Conservation (phyloP, 164 flowering plant genomes). For the Kingdonia uniflora region DNA sequence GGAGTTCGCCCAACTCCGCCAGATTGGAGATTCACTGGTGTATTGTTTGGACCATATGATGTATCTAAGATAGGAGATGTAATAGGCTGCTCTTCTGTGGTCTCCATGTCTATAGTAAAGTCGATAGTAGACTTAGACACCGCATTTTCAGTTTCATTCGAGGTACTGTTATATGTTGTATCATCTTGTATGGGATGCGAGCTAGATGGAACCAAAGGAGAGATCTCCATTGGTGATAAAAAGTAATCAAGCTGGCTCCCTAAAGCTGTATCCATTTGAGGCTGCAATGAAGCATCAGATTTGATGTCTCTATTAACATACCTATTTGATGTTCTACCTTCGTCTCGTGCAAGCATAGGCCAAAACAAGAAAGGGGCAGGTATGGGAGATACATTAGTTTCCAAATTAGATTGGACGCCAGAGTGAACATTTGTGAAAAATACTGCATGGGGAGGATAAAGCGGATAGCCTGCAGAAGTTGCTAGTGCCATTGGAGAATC, state of each 20-base stretch:
- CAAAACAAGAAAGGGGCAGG: conserved; percentile 50
- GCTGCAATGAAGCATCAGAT: conserved; percentile 45
- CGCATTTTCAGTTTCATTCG: conserved; percentile 29
- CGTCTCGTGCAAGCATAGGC: conserved; percentile 50
- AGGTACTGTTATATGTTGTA: conserved; percentile 23
- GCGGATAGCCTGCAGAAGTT: conserved; percentile 70
- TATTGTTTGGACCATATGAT: too few relatives aligned
- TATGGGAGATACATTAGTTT: conserved; percentile 40
- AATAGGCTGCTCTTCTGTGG: conserved; percentile 30
- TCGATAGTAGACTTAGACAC: conserved; percentile 33
- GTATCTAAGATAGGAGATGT: conserved; percentile 9
- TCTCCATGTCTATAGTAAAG: conserved; percentile 37
- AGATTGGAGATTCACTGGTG: conserved; percentile 5
- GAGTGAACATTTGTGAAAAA: conserved; percentile 59
- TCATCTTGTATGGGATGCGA: conserved; percentile 29
- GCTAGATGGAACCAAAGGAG: conserved; percentile 20
- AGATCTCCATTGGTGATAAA: conserved; percentile 43
- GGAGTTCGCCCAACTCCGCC: conserved; percentile 9
- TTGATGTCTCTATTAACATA: conserved; percentile 24
- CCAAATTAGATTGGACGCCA: conserved; percentile 24
- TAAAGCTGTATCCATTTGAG: conserved; percentile 40
- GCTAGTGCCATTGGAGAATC: conserved; percentile 82
- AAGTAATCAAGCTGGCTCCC: conserved; percentile 52
- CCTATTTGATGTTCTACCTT: conserved; percentile 30
- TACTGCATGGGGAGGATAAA: conserved; percentile 81